Conservation (phyloP, 208 protist species). For the Wallacemonas rigidus region DNA sequence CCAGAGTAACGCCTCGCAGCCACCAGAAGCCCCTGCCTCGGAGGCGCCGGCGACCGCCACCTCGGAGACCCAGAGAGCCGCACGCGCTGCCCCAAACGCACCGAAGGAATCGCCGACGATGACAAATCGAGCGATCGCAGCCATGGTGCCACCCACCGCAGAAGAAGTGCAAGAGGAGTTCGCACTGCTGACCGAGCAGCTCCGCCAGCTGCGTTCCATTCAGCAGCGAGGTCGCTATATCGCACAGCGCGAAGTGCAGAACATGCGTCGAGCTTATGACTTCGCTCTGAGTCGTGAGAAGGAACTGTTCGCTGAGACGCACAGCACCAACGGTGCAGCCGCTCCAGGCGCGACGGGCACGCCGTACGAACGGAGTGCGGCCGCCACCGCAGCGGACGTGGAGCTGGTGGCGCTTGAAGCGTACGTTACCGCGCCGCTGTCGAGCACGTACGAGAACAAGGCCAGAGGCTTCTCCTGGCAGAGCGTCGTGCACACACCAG, state of each 20-base stretch:
- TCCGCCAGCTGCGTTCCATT: constrained; percentile 48
- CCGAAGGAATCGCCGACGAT: not conserved
- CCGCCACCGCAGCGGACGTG: constrained; percentile 26
- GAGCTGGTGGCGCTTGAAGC: constrained; percentile 55
- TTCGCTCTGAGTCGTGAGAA: constrained; percentile 44
- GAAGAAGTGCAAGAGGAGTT: constrained; percentile 65
- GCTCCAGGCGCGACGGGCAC: constrained; percentile 5
- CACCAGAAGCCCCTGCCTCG: constrained; percentile 14
- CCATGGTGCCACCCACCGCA: constrained; percentile 8
- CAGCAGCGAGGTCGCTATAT: constrained; percentile 39
- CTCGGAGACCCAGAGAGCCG: constrained; percentile 10
- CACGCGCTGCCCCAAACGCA: not conserved
- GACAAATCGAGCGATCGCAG: not conserved
- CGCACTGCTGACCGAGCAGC: constrained; percentile 50
- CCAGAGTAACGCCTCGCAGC: not conserved
- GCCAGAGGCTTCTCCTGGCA: constrained; percentile 33
- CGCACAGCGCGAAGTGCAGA: constrained; percentile 46
- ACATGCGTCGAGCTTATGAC: constrained; percentile 57
- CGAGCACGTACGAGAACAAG: constrained; percentile 28
- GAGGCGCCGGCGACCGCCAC: constrained; percentile 12
- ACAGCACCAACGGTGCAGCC: constrained; percentile 4
- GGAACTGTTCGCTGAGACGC: constrained; percentile 22
- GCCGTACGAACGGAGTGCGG: not conserved
- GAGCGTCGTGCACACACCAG: constrained; percentile 54
- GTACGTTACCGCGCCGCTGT: constrained; percentile 37